Evolutionary conservation across 2,329 filamentous ascomycete species (phyloP), one percentile per base, ranked within the genome.

Genomic region (Fusarium praegraminearum): DNA sequence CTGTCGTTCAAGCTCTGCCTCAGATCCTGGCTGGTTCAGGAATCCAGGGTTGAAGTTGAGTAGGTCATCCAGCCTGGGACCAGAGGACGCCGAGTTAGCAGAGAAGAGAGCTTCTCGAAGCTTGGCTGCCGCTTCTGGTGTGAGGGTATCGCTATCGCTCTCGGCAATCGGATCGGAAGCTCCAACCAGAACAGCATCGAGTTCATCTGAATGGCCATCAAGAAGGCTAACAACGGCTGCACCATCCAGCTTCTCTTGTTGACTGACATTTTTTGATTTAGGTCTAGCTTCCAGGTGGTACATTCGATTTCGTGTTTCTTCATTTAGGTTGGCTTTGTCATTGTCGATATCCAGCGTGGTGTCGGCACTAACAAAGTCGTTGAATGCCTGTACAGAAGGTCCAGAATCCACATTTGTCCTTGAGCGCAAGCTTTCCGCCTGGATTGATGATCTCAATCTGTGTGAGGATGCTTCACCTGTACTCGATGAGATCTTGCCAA

Each of bases 41-140:
- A 82, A 85, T 18, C 80, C 76, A 1, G 86, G 85, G 20, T 83
- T 79, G 67, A 88, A 87, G 69, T 86, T 85, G 44, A 88, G 80
- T 22, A 84, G 72, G 35, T 79, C 77, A 57, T 85, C 80, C 84
- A 84, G 87, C 12, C 56, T 52, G 26, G 57, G 50, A 36, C 50
- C 65, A 24, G 41, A 62, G 35, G 47, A 56, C 35, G 41, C 32
- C 16, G 26, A 55, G n/a, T 45, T 60, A 41, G 62, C 40, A 35
- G 72, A 73, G 60, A 84, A 85, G 9, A 84, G 75, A 7, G 80
- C 79, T 38, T 73, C 73, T 49, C 77, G 78, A 11, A 85, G 76
- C 26, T 71, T 79, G 7, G 59, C 70, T 22, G 75, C 62, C 50
- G 80, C 80, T 20, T 70, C 69, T 16, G 73, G 68, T 16, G 76